Percentiles rank a stretch among this genome's conserved stretches.
Evolutionary conservation across 1,284 basidiomycete genomes (phyloP).

Genomic region (Melampsora larici-populina): DNA sequence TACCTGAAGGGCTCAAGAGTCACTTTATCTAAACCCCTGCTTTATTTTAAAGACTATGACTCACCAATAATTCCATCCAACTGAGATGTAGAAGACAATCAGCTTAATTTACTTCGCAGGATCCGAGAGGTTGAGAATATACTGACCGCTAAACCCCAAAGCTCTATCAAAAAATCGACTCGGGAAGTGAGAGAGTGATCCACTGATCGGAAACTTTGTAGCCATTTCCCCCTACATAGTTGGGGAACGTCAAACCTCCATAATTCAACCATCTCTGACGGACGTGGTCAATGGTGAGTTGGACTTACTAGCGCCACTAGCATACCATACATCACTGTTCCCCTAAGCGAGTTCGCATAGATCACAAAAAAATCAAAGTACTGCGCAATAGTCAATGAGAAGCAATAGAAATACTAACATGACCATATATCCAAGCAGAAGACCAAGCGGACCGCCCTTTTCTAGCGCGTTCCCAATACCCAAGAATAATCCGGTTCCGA

Average conservation of each 20-base stretch:
- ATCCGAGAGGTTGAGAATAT: neutral
- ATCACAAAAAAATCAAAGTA: neutral
- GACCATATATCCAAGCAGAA: slow-evolving; percentile 54
- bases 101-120: neutral
- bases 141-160: slow-evolving; percentile 36
- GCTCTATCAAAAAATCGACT: slow-evolving; percentile 37
- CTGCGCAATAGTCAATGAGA: neutral
- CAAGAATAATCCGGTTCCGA: slow-evolving; percentile 59
- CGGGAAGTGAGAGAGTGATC: slow-evolving; percentile 26
- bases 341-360: slow-evolving; percentile 12
- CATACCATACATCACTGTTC: slow-evolving; percentile 33
- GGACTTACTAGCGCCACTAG: slow-evolving; percentile 30
- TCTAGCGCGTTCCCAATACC: slow-evolving; percentile 64
- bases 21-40: neutral
- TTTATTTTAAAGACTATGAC: neutral
- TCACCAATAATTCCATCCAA: slow-evolving; percentile 41
- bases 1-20: slow-evolving; percentile 16
- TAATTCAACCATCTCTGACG: neutral
- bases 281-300: neutral
- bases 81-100: neutral
- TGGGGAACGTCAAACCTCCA: neutral
- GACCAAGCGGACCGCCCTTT: slow-evolving; percentile 56
- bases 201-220: slow-evolving; percentile 21
- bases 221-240: slow-evolving; percentile 40
- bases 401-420: slow-evolving; percentile 10